These are phyloP conservation scores for Trichosporon inkin DNA, from an alignment of 1,284 basidiomycete species.

Conservation along the genomic window DNA sequence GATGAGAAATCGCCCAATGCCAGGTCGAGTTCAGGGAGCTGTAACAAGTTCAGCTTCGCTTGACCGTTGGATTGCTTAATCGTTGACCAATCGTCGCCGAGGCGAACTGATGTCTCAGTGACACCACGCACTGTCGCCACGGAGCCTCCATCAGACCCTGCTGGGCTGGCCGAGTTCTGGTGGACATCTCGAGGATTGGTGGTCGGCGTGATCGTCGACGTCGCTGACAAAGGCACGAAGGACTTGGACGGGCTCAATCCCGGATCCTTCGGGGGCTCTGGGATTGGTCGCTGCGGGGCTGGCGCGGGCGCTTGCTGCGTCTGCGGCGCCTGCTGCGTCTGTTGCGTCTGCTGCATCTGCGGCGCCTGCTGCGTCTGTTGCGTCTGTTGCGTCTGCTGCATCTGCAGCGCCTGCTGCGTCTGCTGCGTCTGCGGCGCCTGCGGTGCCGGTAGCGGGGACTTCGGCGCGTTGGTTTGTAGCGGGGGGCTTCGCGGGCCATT, in stretches of 20 bases:
- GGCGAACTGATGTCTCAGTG: neutral
- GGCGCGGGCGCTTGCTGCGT: neutral
- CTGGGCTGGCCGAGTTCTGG: slow-evolving; percentile 18
- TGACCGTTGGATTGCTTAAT: neutral
- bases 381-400: neutral
- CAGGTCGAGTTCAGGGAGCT: slow-evolving; percentile 48
- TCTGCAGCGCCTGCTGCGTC: neutral
- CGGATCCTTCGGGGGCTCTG: neutral
- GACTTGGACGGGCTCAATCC: neutral
- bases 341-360: neutral
- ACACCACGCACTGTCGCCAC: slow-evolving; percentile 17
- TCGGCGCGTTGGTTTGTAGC: neutral
- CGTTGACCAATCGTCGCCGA: slow-evolving; percentile 1
- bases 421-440: neutral
- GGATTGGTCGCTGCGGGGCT: neutral
- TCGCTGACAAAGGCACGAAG: neutral
- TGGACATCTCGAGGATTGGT: slow-evolving; percentile 7
- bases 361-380: neutral
- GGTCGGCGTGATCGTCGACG: neutral
- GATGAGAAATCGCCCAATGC: slow-evolving; percentile 26
- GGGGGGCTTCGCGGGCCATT: neutral
- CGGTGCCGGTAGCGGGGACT: neutral
- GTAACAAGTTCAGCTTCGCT: slow-evolving; percentile 33
- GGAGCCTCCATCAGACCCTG: slow-evolving; percentile 18
- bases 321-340: neutral